phyloP scores from a whole-genome alignment of 345 rosid species.

The Raphanus raphanistrum region DNA sequence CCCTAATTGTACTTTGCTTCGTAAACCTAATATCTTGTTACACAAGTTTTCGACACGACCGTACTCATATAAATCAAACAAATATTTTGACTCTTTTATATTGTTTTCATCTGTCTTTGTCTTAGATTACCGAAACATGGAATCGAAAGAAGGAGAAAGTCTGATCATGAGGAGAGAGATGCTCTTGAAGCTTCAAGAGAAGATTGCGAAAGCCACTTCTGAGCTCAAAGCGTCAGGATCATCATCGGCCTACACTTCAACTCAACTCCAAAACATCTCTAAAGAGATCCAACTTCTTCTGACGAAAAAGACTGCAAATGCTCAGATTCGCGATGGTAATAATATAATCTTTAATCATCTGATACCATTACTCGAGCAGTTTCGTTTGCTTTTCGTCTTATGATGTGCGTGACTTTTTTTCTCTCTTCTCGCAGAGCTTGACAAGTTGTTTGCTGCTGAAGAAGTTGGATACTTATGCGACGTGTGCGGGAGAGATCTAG shows the following conservation, averaged over 20 bases:
- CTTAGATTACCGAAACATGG: slow-evolving; percentile 10
- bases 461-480: slow-evolving; percentile 33
- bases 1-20: slow-evolving; percentile 4
- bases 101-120: neutral
- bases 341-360: neutral
- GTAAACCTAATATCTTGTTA: slow-evolving; percentile 16
- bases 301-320: neutral
- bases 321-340: slow-evolving; percentile 10
- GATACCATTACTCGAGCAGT: neutral
- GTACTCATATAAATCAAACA: neutral
- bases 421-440: slow-evolving; percentile 9
- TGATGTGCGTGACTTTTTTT: neutral
- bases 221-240: neutral
- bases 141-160: neutral
- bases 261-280: neutral
- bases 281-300: neutral
- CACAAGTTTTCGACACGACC: slow-evolving; percentile 22
- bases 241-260: neutral
- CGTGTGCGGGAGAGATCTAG: slow-evolving; percentile 25
- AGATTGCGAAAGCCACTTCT: neutral
- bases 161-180: neutral
- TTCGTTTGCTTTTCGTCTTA: neutral
- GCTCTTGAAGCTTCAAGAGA: neutral
- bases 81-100: neutral
- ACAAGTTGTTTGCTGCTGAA: slow-evolving; percentile 23